Evolutionary conservation across 148 eudicot genomes (phyloP).

Genomic region (Chenopodium berlandieri): DNA sequence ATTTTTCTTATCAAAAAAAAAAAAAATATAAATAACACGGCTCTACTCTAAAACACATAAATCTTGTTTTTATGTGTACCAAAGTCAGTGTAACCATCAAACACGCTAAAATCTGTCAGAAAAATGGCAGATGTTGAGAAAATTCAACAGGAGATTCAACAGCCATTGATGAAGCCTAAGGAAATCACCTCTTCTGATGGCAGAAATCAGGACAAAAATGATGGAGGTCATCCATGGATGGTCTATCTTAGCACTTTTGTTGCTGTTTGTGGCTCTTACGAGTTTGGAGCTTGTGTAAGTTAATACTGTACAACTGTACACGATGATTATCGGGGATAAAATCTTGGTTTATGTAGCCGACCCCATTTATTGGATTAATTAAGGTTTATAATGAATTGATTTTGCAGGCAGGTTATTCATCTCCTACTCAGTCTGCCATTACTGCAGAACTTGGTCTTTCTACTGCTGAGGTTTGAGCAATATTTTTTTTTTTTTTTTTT

Average conservation of each 20-base stretch:
- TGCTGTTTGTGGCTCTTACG: constrained; percentile 93
- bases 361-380: too few relatives aligned
- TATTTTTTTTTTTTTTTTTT: background rate
- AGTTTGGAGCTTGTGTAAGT: constrained; percentile 72
- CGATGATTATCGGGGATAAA: too few relatives aligned
- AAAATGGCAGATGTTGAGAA: background rate
- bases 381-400: background rate
- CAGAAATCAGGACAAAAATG: background rate
- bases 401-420: constrained; percentile 80
- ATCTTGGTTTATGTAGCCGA: too few relatives aligned
- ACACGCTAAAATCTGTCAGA: background rate
- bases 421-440: constrained; percentile 75
- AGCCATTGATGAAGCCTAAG: background rate
- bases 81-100: background rate
- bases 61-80: background rate
- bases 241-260: constrained; percentile 77
- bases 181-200: constrained; percentile 1
- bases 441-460: constrained; percentile 67
- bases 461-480: constrained; percentile 60
- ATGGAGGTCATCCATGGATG: constrained; percentile 60
- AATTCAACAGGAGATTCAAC: background rate
- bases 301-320: too few relatives aligned
- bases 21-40: background rate
- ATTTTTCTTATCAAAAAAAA: too few relatives aligned
- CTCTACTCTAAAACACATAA: background rate